Percentiles rank a stretch among this genome's conserved stretches.
These are phyloP conservation scores for Trichosanthes cucumerina DNA, from an alignment of 306 rosid genomes.

Conservation along the genomic window DNA sequence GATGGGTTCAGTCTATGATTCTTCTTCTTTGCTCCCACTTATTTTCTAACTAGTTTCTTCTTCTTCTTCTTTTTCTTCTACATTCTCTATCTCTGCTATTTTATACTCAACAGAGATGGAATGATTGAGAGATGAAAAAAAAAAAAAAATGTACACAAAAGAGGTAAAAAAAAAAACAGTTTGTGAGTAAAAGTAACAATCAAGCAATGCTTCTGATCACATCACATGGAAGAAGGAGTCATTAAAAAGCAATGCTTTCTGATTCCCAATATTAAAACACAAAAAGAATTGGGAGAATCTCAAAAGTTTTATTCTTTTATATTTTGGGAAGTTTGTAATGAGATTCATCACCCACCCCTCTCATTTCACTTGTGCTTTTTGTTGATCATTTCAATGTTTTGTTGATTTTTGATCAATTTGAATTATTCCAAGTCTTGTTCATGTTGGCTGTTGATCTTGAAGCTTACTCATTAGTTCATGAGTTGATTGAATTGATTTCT, in stretches of 20 bases:
- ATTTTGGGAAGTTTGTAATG: not conserved
- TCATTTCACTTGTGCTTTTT: not conserved
- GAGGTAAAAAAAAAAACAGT: not conserved
- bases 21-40: not conserved
- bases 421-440: not conserved
- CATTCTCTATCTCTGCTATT: not conserved
- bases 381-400: not conserved
- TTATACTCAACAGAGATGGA: not conserved
- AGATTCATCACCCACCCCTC: not conserved
- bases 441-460: not conserved
- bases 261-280: not conserved
- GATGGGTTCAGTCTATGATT: slow-evolving; percentile 72
- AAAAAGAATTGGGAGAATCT: not conserved
- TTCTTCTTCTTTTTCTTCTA: not conserved
- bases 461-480: not conserved
- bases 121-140: not conserved
- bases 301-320: not conserved
- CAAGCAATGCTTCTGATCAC: not conserved
- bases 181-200: not conserved
- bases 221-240: slow-evolving; percentile 4
- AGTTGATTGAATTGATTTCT: not conserved
- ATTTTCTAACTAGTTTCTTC: not conserved
- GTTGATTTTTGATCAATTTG: not conserved
- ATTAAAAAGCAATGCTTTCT: not conserved
- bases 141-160: not conserved